Evolutionary conservation across 2,329 filamentous ascomycete genomes (phyloP).

Genomic region (Lachnellula cervina): DNA sequence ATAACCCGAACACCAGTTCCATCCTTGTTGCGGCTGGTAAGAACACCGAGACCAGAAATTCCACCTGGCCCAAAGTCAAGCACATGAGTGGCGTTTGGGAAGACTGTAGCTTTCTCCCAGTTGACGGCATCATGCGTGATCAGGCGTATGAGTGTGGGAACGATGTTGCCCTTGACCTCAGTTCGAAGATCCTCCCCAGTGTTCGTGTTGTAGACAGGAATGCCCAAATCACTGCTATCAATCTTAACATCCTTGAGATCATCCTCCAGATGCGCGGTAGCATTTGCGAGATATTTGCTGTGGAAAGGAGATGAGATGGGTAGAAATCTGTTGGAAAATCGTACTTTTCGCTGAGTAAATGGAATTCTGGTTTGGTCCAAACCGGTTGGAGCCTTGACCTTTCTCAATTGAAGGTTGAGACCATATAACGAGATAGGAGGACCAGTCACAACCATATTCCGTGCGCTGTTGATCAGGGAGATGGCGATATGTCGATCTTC

Average conservation of each 20-base stretch:
- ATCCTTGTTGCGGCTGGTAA: constrained; percentile 99
- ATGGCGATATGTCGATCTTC: constrained; percentile 90
- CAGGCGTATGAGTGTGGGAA: constrained; percentile 81
- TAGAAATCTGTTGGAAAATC: constrained; percentile 94
- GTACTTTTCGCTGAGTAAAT: constrained; percentile 90
- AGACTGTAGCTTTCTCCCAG: constrained; percentile 93
- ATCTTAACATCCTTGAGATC: constrained; percentile 83
- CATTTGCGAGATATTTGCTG: constrained; percentile 84
- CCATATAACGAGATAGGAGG: constrained; percentile 95
- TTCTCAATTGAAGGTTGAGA: constrained; percentile 89
- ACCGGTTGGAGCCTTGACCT: constrained; percentile 96
- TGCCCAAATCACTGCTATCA: constrained; percentile 65
- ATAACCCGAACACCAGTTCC: constrained; percentile 96
- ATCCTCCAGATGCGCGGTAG: constrained; percentile 75
- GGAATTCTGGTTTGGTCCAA: constrained; percentile 93
- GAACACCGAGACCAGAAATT: constrained; percentile 88
- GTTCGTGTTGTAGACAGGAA: constrained; percentile 86
- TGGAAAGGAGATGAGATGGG: constrained; percentile 98
- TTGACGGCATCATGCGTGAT: constrained; percentile 92
- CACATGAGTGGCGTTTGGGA: constrained; percentile 87
- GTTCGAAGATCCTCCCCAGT: constrained; percentile 78
- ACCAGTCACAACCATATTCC: constrained; percentile 94
- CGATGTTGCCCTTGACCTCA: constrained; percentile 68
- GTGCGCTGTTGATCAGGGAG: constrained; percentile 92
- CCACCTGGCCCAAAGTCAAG: constrained; percentile 96